phyloP scores from a whole-genome alignment of 805 yeast genomes.

The Barnettozyma sp. region DNA sequence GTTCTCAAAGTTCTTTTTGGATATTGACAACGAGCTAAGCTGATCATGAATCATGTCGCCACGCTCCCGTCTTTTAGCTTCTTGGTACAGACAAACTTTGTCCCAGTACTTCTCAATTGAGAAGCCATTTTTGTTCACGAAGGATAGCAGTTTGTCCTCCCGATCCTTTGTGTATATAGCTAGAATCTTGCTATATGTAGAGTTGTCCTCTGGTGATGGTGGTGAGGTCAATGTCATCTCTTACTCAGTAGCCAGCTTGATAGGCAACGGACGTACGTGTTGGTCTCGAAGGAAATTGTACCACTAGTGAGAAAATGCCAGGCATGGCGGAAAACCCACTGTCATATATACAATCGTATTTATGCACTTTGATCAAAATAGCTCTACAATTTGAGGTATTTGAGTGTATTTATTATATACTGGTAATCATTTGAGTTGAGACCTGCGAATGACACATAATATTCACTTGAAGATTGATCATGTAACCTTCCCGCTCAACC shows the following conservation, averaged over 20 bases:
- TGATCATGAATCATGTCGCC: neutral
- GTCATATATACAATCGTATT: neutral
- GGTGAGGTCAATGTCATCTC: conserved; percentile 6
- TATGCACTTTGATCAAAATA: neutral
- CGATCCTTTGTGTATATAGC: conserved; percentile 31
- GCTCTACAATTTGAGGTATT: neutral
- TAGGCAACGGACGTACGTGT: too few relatives aligned
- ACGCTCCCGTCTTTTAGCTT: neutral
- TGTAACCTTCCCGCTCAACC: too few relatives aligned
- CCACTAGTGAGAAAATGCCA: too few relatives aligned
- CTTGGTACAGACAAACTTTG: neutral
- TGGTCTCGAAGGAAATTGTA: too few relatives aligned
- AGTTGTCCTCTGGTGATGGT: conserved; percentile 19
- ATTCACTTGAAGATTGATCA: too few relatives aligned
- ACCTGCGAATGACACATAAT: too few relatives aligned
- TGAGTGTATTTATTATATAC: neutral
- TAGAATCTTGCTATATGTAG: conserved; percentile 34
- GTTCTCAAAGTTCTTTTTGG: conserved; percentile 8
- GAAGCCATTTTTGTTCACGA: conserved; percentile 29
- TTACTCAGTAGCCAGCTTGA: too few relatives aligned
- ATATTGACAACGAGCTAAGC: conserved; percentile 1
- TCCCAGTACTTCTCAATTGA: conserved; percentile 27
- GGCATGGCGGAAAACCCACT: neutral
- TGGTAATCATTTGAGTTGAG: too few relatives aligned
- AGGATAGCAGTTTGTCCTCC: conserved; percentile 18